Evolutionary conservation across 495 filamentous ascomycete species (phyloP), one percentile per base, ranked within the genome.

Genomic region (Hypoxylon trugodes): DNA sequence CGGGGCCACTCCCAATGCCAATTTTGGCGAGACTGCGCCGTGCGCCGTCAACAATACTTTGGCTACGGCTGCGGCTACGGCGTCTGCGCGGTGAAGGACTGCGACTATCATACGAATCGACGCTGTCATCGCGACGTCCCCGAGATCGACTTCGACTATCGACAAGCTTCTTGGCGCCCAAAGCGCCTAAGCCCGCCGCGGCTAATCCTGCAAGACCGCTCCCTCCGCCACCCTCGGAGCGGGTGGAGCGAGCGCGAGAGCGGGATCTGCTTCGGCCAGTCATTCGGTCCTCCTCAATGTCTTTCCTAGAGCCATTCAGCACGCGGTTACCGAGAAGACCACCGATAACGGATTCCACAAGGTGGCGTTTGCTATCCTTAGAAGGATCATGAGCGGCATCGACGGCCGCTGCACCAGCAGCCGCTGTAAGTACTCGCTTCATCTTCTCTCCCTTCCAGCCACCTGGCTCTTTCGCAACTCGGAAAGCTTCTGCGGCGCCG

Each of bases 401-500:
- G 55, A 96, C 87, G 24, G 91, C 89, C 65, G 89, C 93, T 38
- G 93, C 91, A 66, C 89, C 86, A 25, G 94, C 82, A 13, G 93
- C 93, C 15, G 93, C 92, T 19, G 92, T 96, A 15, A 96, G 82
- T 59, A 97, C 86, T 32, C 92, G 89, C 74, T 90, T 92, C 54
- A 91, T 91, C 74, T 96, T 96, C 25, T 87, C 86, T 40, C 92
- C 93, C 28, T 83, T 87, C 90, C 91, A 96, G 15, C 86, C 83
- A 43, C 93, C 93, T 0, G 90, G 89, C 42, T 92, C 88, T 65
- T 95, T 96, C 70, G 92, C 90, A 32, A 88, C 82, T 30, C 90
- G 86, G 82, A 96, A 96, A 22, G 93, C 93, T 77, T 96, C 91
- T 18, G 90, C 85, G 7, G 91, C 93, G 58, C 92, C 93, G 48